Percentiles rank a stretch among this genome's conserved stretches.
Evolutionary conservation across 768 basidiomycete genomes (phyloP).

Genomic region (Cyclocybe cylindracea): DNA sequence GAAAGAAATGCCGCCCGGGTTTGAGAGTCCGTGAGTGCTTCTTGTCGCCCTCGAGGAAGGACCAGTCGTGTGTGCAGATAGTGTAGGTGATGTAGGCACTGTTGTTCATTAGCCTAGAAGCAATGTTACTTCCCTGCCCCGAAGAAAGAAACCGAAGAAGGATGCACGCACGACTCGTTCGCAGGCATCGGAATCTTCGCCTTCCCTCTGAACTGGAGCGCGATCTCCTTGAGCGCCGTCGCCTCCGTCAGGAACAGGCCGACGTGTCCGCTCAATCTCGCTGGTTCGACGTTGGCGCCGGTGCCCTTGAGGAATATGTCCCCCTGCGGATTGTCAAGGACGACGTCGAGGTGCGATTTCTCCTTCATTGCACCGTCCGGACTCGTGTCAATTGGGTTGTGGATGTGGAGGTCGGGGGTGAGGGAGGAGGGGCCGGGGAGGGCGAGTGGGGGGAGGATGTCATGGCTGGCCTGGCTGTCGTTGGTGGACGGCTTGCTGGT

Average conservation of each 20-base stretch:
- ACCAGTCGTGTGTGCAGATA: slow-evolving; percentile 93
- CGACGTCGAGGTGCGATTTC: slow-evolving; percentile 66
- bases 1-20: slow-evolving; percentile 94
- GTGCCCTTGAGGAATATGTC: slow-evolving; percentile 74
- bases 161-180: slow-evolving; percentile 55
- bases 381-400: too few species aligned
- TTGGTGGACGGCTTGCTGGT: too few species aligned
- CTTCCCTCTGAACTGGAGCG: slow-evolving; percentile 83
- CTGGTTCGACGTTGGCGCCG: slow-evolving; percentile 83
- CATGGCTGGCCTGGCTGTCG: too few species aligned
- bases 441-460: too few species aligned
- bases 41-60: slow-evolving; percentile 85
- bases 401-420: too few species aligned
- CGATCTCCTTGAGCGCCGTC: slow-evolving; percentile 83
- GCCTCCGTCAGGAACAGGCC: slow-evolving; percentile 78
- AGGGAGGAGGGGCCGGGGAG: too few species aligned
- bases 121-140: background rate
- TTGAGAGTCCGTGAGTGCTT: slow-evolving; percentile 87
- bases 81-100: too few species aligned
- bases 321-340: slow-evolving; percentile 59
- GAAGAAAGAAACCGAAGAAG: slow-evolving; percentile 7
- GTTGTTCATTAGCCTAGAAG: slow-evolving; percentile 38
- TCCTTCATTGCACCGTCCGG: slow-evolving; percentile 26
- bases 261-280: slow-evolving; percentile 78
- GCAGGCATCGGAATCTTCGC: slow-evolving; percentile 64